These are phyloP conservation scores for Fusarium albosuccineum DNA, from an alignment of 2,329 filamentous ascomycete species.

Conservation along the genomic window DNA sequence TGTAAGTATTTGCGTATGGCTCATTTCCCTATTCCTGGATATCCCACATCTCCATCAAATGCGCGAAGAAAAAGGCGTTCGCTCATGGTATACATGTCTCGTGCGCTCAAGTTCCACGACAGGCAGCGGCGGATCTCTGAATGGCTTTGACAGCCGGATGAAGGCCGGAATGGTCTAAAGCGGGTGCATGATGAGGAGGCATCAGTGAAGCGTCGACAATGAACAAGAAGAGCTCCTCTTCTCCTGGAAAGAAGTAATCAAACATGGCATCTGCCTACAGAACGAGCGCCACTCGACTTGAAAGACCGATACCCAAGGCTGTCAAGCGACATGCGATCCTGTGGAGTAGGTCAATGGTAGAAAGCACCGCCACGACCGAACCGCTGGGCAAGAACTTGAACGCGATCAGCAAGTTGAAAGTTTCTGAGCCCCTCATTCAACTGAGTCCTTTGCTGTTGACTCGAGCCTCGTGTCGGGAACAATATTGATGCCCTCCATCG, in stretches of 20 bases:
- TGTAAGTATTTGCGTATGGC: not conserved
- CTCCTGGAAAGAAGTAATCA: not conserved
- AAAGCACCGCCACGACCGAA: not conserved
- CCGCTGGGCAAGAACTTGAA: not conserved
- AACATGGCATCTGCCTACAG: too few relatives aligned
- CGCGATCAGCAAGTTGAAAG: not conserved
- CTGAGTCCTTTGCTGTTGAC: not conserved
- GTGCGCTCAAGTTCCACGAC: conserved; percentile 31
- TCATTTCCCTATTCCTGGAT: not conserved
- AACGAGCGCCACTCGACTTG: too few relatives aligned
- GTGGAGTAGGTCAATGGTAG: not conserved
- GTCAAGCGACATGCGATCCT: too few relatives aligned
- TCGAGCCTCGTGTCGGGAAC: not conserved
- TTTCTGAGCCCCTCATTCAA: not conserved
- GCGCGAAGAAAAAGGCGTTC: conserved; percentile 7
- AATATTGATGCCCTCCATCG: not conserved
- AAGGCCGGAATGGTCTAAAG: conserved; percentile 6
- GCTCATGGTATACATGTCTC: conserved; percentile 7
- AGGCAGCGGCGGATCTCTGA: conserved; percentile 30
- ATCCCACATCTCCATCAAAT: not conserved
- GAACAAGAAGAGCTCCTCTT: too few relatives aligned
- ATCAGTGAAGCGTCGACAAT: too few relatives aligned
- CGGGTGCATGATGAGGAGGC: not conserved
- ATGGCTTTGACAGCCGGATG: conserved; percentile 14
- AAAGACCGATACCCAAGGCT: too few relatives aligned